Base-by-base conservation (phyloP, 768 basidiomycete genomes). In the Rhizopogon rudus region DNA sequence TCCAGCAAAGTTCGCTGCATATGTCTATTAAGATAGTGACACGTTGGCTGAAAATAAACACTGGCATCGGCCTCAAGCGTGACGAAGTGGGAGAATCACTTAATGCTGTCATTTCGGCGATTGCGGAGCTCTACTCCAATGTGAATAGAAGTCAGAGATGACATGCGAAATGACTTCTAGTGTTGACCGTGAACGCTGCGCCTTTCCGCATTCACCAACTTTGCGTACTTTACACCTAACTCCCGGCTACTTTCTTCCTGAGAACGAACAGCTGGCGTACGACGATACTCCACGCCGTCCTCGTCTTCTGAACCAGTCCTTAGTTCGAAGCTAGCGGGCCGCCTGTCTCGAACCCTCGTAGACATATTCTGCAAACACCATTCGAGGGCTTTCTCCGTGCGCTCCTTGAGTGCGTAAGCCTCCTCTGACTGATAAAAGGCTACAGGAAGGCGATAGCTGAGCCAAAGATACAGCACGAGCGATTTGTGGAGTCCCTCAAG, bases 391-490 rank as follows among this genome's bases (percentile, higher is more conserved):
- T 65, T 63, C 71, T 96, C 91, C 6, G 85, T 73, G 28, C 86
- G 71, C 12, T 65, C 65, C 66, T 93, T 91, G 44, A 91, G 62
- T 14, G 65, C 70, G 12, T 68, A 59, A 1, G 84, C 87, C 28
- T 71, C 67, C 6, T 72, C 65, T 33, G 77, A 72, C n/a, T 87
- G 76, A 4, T 79, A 69, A 67, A 88, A 98, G 7, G 84, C 75
- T 51, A 91, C 75, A 0, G 82, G 76, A 55, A 82, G 77, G 40
- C 94, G 85, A 67, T 82, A 85, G 17, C 78, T 76, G 59, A 94
- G 75, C 96, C 96, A 99, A 48, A 93, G 73, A 70, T 98, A 98
- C 20, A 88, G 61, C 13, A 87, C 84, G 29, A 92, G 63, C 31
- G 82, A 72, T 62, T 87, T 88, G 71, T 99, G 93, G 57, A 91